Base-by-base conservation (phyloP, 257 asterid genomes). In the Ehretia macrophylla region DNA sequence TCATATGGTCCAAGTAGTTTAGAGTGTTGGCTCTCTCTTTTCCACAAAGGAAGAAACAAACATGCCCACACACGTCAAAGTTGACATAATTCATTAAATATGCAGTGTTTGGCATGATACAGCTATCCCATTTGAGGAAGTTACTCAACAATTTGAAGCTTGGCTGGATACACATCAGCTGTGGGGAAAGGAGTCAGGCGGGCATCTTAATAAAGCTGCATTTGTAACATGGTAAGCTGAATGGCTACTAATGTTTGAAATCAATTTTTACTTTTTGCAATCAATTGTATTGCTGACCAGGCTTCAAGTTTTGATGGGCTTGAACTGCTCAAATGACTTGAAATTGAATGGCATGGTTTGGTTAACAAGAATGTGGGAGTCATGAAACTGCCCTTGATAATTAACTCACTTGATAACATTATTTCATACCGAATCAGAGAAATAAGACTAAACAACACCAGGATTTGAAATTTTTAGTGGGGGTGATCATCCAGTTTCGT, bases 61-160 rank as follows among this genome's bases (percentile, higher is more conserved):
- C 35, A 27, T 27, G 3, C 35, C 35, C 35, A 27, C 35, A 27
- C 35, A 27, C 35, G 35, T 27, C 35, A 27, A 27, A 27, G 35
- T 6, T 27, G 35, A 27, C 35, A 27, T 27, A 11, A 35, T 48
- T 44, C 17, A 58, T 53, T 47, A 14, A 22, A 19, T 66, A 23
- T 71, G 77, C 81, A 93, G 99, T 32, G 97, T 93, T 75, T 93
- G 97, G 99, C 97, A 93, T 62, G 99, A 86, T 69, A 89, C 99
- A 23, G 96, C 99, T 55, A 77, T 86, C 52, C 66, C 67, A 19
- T 93, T 93, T 72, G 66, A 53, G 8, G 88, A 93, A 53, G 99
- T 89, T 70, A 81, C 89, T 63, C 80, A 80, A 70, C 85, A 86
- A 58, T 93, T 93, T 58, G 99, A 93, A 65, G 71, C 59, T 52